Percentiles rank a stretch among this genome's conserved stretches.
phyloP scores from a whole-genome alignment of 129 eudicot genomes.

The Cynara cardunculus region DNA sequence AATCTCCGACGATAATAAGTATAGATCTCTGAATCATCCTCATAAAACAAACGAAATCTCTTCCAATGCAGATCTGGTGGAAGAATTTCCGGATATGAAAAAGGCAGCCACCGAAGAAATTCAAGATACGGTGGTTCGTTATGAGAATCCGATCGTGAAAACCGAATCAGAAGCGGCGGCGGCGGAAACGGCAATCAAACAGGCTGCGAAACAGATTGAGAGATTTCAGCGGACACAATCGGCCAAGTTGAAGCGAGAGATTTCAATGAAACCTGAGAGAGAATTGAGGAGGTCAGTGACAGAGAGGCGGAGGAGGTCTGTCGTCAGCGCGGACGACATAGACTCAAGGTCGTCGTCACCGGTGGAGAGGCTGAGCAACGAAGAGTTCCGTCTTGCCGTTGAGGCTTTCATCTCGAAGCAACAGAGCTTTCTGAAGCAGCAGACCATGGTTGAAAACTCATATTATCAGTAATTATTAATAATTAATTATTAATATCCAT shows the following conservation, averaged over 20 bases:
- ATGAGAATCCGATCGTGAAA: constrained; percentile 22
- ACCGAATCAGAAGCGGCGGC: constrained; percentile 21
- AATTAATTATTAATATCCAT: background rate
- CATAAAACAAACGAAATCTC: constrained; percentile 4
- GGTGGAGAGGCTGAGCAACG: constrained; percentile 41
- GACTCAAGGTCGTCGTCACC: constrained; percentile 8
- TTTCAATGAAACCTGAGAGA: constrained; percentile 23
- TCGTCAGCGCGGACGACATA: background rate
- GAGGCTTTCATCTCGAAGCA: constrained; percentile 42
- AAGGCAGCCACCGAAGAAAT: background rate
- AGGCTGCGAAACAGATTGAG: constrained; percentile 51
- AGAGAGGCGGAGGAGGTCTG: constrained; percentile 21
- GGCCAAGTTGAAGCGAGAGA: constrained; percentile 49
- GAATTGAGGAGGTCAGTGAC: constrained; percentile 69
- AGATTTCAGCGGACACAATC: constrained; percentile 61
- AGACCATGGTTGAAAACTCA: constrained; percentile 21
- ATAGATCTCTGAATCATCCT: constrained; percentile 2
- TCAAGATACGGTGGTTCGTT: constrained; percentile 22
- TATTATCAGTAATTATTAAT: background rate
- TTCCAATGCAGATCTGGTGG: background rate
- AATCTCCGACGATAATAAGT: constrained; percentile 21
- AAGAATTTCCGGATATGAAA: constrained; percentile 4
- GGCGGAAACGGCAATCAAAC: constrained; percentile 43
- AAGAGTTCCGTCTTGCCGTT: constrained; percentile 34
- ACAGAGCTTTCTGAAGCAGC: constrained; percentile 25